Conservation (phyloP, 2,329 filamentous ascomycete genomes). For the Coniochaeta sp. region DNA sequence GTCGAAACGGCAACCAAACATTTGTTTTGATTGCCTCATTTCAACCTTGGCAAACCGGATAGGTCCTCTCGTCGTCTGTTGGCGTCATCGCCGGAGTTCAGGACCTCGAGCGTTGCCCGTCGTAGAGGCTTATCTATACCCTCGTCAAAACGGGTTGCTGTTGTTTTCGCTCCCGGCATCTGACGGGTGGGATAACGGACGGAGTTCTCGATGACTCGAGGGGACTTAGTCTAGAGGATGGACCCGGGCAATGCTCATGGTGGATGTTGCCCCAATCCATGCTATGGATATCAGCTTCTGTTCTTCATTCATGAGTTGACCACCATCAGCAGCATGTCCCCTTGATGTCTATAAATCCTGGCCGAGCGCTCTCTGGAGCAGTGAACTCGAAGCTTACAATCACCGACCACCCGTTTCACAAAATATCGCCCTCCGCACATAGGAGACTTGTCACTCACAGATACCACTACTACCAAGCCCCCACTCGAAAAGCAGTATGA, state of each 20-base stretch:
- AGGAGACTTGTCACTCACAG: no score
- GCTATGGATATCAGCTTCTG: no score
- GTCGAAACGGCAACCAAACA: background rate
- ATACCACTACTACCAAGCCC: no score
- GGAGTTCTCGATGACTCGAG: background rate
- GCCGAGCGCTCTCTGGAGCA: no score
- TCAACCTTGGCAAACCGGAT: background rate
- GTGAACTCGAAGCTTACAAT: no score
- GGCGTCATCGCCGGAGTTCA: background rate
- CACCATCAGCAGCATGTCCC: no score
- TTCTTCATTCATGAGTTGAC: no score
- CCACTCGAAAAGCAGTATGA: no score
- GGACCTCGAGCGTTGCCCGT: background rate
- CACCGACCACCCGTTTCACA: no score
- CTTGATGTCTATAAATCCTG: no score
- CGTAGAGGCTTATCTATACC: background rate
- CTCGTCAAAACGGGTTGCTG: background rate
- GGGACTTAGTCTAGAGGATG: background rate
- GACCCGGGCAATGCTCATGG: background rate
- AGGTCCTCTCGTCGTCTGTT: background rate
- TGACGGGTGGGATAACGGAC: background rate
- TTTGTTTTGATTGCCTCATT: background rate
- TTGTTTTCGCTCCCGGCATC: background rate
- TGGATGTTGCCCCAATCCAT: no score
- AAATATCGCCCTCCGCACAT: no score